Percentiles rank a stretch among this genome's conserved stretches.
These are phyloP conservation scores for Lodderomyces beijingensis DNA, from an alignment of 1,139 yeast species.

Conservation along the genomic window DNA sequence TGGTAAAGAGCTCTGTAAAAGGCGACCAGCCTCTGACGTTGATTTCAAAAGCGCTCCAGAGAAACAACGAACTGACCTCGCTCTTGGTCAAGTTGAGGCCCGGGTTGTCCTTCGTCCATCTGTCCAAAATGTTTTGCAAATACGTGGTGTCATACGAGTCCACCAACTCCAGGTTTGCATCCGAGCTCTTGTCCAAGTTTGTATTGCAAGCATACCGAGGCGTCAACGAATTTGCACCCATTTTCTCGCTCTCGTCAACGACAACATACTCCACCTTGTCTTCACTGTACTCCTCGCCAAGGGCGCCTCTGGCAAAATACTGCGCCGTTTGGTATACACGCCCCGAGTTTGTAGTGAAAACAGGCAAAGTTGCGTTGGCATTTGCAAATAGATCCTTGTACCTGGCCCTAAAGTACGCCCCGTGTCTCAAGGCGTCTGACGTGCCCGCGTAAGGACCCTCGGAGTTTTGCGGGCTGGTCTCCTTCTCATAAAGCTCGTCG, in stretches of 20 bases:
- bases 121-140: slow-evolving; percentile 30
- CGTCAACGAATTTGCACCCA: slow-evolving; percentile 37
- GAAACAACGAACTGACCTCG: slow-evolving; percentile 40
- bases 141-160: slow-evolving; percentile 19
- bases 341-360: slow-evolving; percentile 31
- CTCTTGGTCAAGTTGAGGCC: slow-evolving; percentile 31
- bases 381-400: slow-evolving; percentile 24
- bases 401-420: slow-evolving; percentile 29
- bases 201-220: slow-evolving; percentile 29
- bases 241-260: slow-evolving; percentile 24
- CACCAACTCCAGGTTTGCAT: slow-evolving; percentile 9
- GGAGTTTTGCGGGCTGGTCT: slow-evolving; percentile 25
- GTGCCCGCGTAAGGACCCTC: slow-evolving; percentile 28
- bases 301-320: slow-evolving; percentile 31
- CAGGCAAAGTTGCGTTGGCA: slow-evolving; percentile 21
- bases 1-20: slow-evolving; percentile 47
- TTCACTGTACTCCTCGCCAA: slow-evolving; percentile 21
- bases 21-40: slow-evolving; percentile 46
- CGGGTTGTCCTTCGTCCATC: slow-evolving; percentile 30
- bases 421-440: slow-evolving; percentile 29
- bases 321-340: slow-evolving; percentile 28
- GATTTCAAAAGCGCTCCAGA: slow-evolving; percentile 53
- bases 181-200: too few relatives aligned
- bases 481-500: slow-evolving; percentile 24
- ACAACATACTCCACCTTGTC: slow-evolving; percentile 19